These are phyloP conservation scores for Lichtheimia hyalospora DNA, from an alignment of 371 early-diverging fungal species.

Conservation along the genomic window DNA sequence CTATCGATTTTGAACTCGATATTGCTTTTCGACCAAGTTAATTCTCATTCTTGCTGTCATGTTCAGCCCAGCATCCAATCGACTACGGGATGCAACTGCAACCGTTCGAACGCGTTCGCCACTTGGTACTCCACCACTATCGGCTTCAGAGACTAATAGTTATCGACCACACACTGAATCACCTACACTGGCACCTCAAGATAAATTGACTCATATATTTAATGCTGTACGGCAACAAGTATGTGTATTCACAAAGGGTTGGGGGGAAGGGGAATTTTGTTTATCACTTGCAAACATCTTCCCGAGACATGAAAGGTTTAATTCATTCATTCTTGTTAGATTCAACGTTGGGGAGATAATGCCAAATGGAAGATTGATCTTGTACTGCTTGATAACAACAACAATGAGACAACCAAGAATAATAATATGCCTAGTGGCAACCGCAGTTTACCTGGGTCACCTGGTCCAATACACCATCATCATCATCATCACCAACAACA, in stretches of 20 bases:
- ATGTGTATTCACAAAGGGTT: conserved; percentile 7
- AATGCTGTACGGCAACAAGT: conserved; percentile 33
- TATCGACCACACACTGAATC: background rate
- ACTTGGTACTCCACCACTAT: conserved; percentile 18
- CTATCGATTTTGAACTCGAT: background rate
- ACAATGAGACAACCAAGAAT: background rate
- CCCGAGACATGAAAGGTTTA: background rate
- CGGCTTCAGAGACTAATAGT: conserved; percentile 3
- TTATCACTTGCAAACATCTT: background rate
- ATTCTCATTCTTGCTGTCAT: background rate
- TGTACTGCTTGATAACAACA: conserved; percentile 27
- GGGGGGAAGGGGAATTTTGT: background rate
- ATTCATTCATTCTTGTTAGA: conserved; percentile 15
- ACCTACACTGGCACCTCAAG: conserved; percentile 1
- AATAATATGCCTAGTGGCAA: too few species aligned
- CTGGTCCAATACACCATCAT: too few species aligned
- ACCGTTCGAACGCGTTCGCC: conserved; percentile 20
- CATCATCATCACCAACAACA: too few species aligned
- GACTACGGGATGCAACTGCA: conserved; percentile 21
- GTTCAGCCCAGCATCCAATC: conserved; percentile 20
- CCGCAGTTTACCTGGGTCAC: too few species aligned
- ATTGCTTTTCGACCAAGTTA: background rate
- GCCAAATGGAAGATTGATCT: conserved; percentile 42
- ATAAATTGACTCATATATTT: conserved; percentile 29
- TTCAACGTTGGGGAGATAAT: conserved; percentile 34